Evolutionary conservation across 1,139 yeast species (phyloP).

Genomic region (Suhomyces chickasaworum): DNA sequence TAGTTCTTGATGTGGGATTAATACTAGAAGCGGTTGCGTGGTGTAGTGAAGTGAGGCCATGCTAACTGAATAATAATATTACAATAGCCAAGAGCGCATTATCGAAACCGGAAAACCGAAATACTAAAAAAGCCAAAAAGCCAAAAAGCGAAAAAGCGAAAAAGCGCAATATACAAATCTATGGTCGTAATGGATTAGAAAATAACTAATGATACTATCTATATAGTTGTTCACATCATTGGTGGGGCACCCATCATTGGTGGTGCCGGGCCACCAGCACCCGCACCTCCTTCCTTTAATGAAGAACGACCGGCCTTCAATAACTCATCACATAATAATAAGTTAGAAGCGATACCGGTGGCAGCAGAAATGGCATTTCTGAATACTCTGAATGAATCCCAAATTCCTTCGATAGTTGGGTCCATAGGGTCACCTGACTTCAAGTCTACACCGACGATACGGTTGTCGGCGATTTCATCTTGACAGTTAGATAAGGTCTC

Average conservation of each 20-base stretch:
- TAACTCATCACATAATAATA: conserved; percentile 91
- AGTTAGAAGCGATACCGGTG: conserved; percentile 90
- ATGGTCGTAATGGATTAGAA: conserved; percentile 4
- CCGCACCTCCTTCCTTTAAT: conserved; percentile 57
- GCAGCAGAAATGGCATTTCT: conserved; percentile 93
- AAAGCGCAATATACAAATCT: conserved; percentile 1
- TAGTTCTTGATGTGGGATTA: background rate
- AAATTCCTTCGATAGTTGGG: conserved; percentile 90
- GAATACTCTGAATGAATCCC: conserved; percentile 94
- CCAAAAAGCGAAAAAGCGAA: too few relatives aligned
- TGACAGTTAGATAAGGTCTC: conserved; percentile 89
- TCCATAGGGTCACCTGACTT: conserved; percentile 95
- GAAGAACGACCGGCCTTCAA: conserved; percentile 95
- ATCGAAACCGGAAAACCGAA: too few relatives aligned
- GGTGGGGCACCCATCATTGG: conserved; percentile 21
- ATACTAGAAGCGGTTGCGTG: too few relatives aligned
- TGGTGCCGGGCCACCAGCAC: conserved; percentile 17
- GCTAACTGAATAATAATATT: too few relatives aligned
- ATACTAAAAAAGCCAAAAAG: too few relatives aligned
- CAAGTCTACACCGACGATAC: conserved; percentile 87
- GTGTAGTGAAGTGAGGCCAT: too few relatives aligned
- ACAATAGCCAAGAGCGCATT: too few relatives aligned
- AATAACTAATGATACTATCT: background rate
- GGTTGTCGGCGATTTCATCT: conserved; percentile 83
- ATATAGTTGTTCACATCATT: conserved; percentile 16